Conservation (phyloP, 169 alveolate genomes). For the Plasmodium relictum region DNA sequence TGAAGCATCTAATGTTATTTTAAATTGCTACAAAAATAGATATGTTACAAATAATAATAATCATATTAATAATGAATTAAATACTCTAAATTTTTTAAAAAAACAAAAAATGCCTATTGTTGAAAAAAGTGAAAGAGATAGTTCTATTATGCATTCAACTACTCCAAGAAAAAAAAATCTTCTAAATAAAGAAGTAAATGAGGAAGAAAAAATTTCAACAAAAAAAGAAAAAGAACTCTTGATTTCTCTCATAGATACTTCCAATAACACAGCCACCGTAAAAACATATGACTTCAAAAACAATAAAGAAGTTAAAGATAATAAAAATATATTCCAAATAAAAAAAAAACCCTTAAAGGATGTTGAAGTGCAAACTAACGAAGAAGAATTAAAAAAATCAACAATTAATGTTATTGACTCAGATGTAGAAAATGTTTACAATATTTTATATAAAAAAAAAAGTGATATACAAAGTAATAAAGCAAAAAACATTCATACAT, state of each 20-base stretch:
- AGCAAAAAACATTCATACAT: no score
- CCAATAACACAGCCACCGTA: conserved; percentile 7
- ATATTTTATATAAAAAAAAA: conserved; percentile 28
- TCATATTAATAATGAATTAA: conserved; percentile 27
- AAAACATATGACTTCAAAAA: conserved; percentile 28
- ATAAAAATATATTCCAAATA: neutral
- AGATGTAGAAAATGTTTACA: conserved; percentile 14
- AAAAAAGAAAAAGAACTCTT: neutral
- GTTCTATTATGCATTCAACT: neutral
- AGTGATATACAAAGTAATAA: no score
- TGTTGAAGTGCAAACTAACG: conserved; percentile 62
- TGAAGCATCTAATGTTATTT: neutral
- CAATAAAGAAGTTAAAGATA: conserved; percentile 13
- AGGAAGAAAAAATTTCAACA: neutral
- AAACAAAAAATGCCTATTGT: conserved; percentile 42
- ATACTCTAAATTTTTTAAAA: conserved; percentile 33
- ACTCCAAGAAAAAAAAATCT: conserved; percentile 4
- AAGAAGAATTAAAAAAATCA: conserved; percentile 11
- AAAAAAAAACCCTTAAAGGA: conserved; percentile 26
- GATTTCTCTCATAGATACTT: conserved; percentile 34
- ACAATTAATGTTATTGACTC: neutral
- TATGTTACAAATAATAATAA: conserved; percentile 27
- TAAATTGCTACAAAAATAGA: conserved; percentile 35
- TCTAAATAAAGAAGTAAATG: neutral
- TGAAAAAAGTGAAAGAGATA: conserved; percentile 45